Conservation (phyloP, 2,329 filamentous ascomycete species). For the Ceratocystis variospora region DNA sequence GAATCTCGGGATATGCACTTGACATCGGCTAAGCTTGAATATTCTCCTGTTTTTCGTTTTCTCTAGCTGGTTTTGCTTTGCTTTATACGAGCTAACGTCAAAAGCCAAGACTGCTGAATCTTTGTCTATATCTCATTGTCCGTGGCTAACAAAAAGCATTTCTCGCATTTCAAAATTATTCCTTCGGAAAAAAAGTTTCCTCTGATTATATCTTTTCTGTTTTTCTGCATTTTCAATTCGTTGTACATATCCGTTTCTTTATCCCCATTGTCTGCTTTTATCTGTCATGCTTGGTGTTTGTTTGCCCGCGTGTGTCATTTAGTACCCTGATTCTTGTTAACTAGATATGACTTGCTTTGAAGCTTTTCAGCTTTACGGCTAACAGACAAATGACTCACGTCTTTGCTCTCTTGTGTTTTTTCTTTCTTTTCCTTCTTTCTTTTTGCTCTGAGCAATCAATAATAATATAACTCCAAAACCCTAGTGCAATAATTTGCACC, state of each 20-base stretch:
- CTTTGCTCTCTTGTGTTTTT: not conserved
- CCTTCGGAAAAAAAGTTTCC: not conserved
- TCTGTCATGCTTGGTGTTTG: not conserved
- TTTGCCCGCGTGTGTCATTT: not conserved
- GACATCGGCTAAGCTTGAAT: conserved; percentile 4
- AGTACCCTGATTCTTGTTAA: not conserved
- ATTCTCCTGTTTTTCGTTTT: not conserved
- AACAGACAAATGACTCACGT: not conserved
- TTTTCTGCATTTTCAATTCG: not conserved
- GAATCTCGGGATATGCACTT: conserved; percentile 9
- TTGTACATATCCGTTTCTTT: not conserved
- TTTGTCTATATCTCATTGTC: too few relatives aligned
- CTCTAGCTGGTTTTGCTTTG: not conserved
- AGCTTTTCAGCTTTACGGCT: not conserved
- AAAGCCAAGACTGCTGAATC: too few relatives aligned
- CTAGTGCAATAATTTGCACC: not conserved
- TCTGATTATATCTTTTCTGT: not conserved
- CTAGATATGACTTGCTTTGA: not conserved
- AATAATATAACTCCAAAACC: not conserved
- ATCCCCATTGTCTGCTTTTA: not conserved
- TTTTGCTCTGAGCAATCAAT: not conserved
- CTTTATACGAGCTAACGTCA: not conserved
- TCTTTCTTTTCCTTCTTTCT: not conserved
- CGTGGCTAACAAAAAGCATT: not conserved
- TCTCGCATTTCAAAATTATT: not conserved